Base-by-base conservation (phyloP, 345 rosid species). In the Gossypium thurberi region DNA sequence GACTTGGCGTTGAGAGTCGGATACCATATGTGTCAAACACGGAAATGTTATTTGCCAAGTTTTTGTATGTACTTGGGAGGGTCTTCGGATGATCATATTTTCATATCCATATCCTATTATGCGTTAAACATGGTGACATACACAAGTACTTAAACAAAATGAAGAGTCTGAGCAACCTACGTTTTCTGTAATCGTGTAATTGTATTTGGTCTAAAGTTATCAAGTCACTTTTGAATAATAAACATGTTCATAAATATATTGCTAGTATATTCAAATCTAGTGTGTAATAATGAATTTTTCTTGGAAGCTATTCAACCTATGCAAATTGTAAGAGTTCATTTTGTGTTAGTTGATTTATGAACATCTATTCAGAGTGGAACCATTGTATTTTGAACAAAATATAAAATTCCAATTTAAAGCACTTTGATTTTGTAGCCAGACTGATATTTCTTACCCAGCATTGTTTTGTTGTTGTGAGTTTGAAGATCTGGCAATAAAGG, bases 401-500 rank as follows among this genome's bases (percentile, higher is more conserved):
- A 42, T 42, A 40, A 70, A 40, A n/a, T 44, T 70, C 51, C 7
- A 6, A 14, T 13, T 46, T 65, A 21, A 23, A 65, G 47, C 6
- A 10, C 3, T 23, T 43, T 71, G 13, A 57, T 23, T 57, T 64
- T 7, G 47, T 40, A 25, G 37, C 23, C 14, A 66, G 73, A 13
- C 20, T 56, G 37, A 14, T 46, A 1, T 52, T 53, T 21, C 37
- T 1, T 66, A 14, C 46, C 28, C 79, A 76, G 84, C 72, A 68
- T 44, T 62, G 55, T 76, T 8, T 25, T 63, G 33, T 44, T 62
- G 55, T 76, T 8, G 25, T 63, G 25, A 17, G 69, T 7, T 15
- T 23, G 75, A 68, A 80, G 81, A 79, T 80, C 83, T 77, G 69
- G 65, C 70, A 48, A 67, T 77, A 72, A 37, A 60, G 84, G 77